Conservation (phyloP, 2,329 filamentous ascomycete genomes). For the Raffaelea arxii region DNA sequence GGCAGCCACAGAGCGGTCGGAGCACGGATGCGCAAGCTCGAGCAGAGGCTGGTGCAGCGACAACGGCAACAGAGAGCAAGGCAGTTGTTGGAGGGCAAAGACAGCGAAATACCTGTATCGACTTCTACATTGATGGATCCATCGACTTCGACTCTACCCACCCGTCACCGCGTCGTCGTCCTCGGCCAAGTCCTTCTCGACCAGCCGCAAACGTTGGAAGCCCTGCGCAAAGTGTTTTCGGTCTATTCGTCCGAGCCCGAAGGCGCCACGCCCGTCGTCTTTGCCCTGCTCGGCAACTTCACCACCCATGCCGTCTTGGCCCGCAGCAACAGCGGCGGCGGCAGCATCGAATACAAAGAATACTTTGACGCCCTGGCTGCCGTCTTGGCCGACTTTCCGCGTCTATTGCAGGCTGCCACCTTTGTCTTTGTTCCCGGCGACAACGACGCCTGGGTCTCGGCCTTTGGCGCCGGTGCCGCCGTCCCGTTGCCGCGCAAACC, state of each 20-base stretch:
- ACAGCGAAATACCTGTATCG: neutral
- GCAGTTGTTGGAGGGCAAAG: neutral
- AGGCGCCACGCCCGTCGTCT: constrained; percentile 61
- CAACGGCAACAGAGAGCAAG: constrained; percentile 13
- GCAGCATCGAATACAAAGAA: constrained; percentile 94
- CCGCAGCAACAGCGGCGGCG: constrained; percentile 58
- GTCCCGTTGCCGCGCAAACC: constrained; percentile 58
- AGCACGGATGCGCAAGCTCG: constrained; percentile 70
- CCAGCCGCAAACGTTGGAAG: constrained; percentile 68
- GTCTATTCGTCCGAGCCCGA: constrained; percentile 59
- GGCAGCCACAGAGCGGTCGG: constrained; percentile 83
- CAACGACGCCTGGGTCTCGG: constrained; percentile 92
- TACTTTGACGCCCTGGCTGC: constrained; percentile 83
- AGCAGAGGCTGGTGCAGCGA: constrained; percentile 52
- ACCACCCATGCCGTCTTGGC: constrained; percentile 55
- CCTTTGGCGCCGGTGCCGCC: constrained; percentile 68
- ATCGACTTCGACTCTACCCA: constrained; percentile 12
- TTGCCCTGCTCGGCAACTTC: constrained; percentile 84
- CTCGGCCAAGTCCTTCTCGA: constrained; percentile 83
- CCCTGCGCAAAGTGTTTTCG: constrained; percentile 68
- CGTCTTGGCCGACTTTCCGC: constrained; percentile 72
- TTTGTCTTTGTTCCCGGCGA: constrained; percentile 94
- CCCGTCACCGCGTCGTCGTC: constrained; percentile 55
- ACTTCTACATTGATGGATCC: neutral
- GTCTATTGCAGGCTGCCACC: constrained; percentile 66